Percentiles rank a stretch among this genome's conserved stretches.
Evolutionary conservation across 768 basidiomycete species (phyloP).

Genomic region (Boletus subcaerulescens): DNA sequence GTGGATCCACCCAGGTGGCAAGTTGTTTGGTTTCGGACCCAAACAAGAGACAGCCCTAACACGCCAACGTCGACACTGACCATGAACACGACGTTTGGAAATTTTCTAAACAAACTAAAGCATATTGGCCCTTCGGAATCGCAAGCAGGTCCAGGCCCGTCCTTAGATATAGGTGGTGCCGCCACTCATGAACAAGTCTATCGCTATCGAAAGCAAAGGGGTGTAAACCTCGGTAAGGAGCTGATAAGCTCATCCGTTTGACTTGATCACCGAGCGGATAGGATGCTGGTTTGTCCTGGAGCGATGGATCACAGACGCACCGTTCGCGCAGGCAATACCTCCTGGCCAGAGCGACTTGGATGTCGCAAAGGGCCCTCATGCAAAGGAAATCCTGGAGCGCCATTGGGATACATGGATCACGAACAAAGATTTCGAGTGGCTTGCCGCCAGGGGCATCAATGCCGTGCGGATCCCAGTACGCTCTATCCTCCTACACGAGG

Average conservation of each 20-base stretch:
- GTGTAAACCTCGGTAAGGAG: constrained; percentile 72
- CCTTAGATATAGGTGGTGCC: constrained; percentile 5
- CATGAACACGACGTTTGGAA: constrained; percentile 14
- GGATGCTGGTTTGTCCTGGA: constrained; percentile 81
- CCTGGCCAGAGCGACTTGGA: constrained; percentile 70
- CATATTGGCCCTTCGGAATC: not conserved
- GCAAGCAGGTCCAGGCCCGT: not conserved
- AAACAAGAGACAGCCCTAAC: constrained; percentile 11
- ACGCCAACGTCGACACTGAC: not conserved
- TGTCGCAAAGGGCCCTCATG: constrained; percentile 53
- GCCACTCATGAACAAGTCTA: constrained; percentile 33
- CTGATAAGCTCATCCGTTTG: not conserved
- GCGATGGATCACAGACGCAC: constrained; percentile 64
- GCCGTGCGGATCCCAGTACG: constrained; percentile 61
- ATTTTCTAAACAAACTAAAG: constrained; percentile 18
- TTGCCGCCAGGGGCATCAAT: constrained; percentile 52
- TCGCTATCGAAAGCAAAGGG: constrained; percentile 69
- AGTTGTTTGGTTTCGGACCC: constrained; percentile 12
- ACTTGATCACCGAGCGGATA: constrained; percentile 26
- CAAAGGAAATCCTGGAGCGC: constrained; percentile 40
- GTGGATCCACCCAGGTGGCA: too few species aligned
- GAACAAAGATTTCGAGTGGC: constrained; percentile 53
- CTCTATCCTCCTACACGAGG: constrained; percentile 37
- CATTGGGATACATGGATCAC: constrained; percentile 58
- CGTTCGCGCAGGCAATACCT: constrained; percentile 50